Evolutionary conservation across 441 rosid genomes (phyloP).

Genomic region (Hura crepitans): DNA sequence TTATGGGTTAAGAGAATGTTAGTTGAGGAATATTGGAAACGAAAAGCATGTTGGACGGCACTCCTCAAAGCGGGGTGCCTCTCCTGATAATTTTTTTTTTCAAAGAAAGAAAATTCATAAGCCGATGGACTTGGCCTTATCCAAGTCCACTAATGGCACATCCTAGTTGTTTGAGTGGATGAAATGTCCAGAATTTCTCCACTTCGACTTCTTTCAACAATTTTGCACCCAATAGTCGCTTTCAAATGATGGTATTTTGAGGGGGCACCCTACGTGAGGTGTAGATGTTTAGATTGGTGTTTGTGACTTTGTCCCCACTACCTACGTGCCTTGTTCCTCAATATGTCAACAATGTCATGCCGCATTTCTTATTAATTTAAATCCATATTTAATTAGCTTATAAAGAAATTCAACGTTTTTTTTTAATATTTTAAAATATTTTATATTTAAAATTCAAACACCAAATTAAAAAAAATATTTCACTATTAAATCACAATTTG

Average conservation of each 20-base stretch:
- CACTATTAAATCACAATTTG: too few species aligned
- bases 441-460: too few species aligned
- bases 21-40: not conserved
- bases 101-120: not conserved
- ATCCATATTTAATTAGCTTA: too few species aligned
- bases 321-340: not conserved
- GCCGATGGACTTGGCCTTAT: conserved; percentile 8
- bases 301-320: conserved; percentile 18
- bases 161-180: not conserved
- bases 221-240: not conserved
- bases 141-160: conserved; percentile 19
- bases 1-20: not conserved
- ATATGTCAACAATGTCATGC: not conserved
- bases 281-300: not conserved
- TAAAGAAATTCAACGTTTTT: too few species aligned
- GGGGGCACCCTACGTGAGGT: conserved; percentile 29
- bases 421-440: too few species aligned
- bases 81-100: too few species aligned
- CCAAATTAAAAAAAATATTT: too few species aligned
- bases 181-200: conserved; percentile 4
- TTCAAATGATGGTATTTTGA: conserved; percentile 41
- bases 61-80: conserved; percentile 28
- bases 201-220: not conserved
- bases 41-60: conserved; percentile 21
- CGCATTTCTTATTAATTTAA: too few species aligned